Base-by-base conservation (phyloP, 805 yeast species). In the Wickerhamiella kazuoi region DNA sequence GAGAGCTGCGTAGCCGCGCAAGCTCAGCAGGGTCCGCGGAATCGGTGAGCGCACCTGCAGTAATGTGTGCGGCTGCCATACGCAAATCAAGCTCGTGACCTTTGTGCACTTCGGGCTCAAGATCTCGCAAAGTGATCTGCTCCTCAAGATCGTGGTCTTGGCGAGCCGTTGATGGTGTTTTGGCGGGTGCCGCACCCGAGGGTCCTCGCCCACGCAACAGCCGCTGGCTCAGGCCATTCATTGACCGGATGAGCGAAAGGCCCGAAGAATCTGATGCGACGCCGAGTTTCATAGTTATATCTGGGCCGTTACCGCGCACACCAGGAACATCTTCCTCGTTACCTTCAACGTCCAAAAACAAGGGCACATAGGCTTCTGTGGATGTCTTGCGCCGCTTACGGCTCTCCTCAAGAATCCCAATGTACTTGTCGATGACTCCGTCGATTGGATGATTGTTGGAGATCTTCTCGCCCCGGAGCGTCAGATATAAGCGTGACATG, bases 391-490 rank as follows among this genome's bases (percentile, higher is more conserved):
- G 68, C 41, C 63, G 61, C 21, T 63, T 60, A 44, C 61, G 67
- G 30, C 64, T 68, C 30, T 74, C 82, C 21, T 74, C 74, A 46
- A 80, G 83, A 43, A 72, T 62, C 41, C 72, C 73, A 39, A 90
- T 62, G 54, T 87, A 90, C 50, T 79, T 76, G 57, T 90, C 98
- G 43, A 90, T 64, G 5, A 84, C 68, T 3, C 76, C 69, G 57
- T 90, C 97, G 39, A 90, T 84, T 45, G 93, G 68, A 45, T 81
- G 82, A 52, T 72, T 77, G 2, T 70, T 59, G 50, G 76, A 73
- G 39, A 83, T 70, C 46, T 74, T 76, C 53, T 90, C 97, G 42
- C 98, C 98, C 54, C 94, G 69, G 26, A 90, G 63, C 50, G 84
- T 72, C 47, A 95, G 67, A 52, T 86, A 90, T 44, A 90, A 62